Base-by-base conservation (phyloP, 108 stramenopile genomes). In the Aurantiochytrium sp. region DNA sequence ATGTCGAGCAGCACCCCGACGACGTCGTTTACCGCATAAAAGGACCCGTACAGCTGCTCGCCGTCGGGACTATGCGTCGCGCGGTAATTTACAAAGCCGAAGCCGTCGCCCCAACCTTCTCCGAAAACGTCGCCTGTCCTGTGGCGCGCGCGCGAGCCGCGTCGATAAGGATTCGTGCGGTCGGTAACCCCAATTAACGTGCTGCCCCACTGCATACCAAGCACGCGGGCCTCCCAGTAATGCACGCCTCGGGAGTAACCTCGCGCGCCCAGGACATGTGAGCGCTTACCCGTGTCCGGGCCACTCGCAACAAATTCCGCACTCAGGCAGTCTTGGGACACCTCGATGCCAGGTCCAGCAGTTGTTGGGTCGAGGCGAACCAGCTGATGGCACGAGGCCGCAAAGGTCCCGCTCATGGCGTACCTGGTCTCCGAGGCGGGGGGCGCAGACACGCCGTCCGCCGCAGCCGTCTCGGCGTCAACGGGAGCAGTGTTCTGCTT, bases 151-250 rank as follows among this genome's bases (percentile, higher is more conserved):
- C 87, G 37, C 15, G 53, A 54, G 37, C 6, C 24, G 88, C 4
- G 69, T 5, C 34, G 88, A 6, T 37, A 5, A 24, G 3, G 10
- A 0, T 19, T 22, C 15, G 4, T 21, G 21, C 88, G 45, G 8
- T 86, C 85, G 10, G 73, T 48, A 17, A 81, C 45, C 24, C 73
- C 73, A 81, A 81, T 2, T 8, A 48, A n/a, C 24, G 73, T 81
- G 39, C 42, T 48, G 30, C 73, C 73, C 73, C 73, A 81, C 45
- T 81, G 73, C 73, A 81, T 48, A 42, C 42, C 39, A 15, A 87
- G 39, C 24, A 89, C 37, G 27, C 37, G 52, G 34, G 88, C 90
- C 59, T 91, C 90, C 90, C 90, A 91, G 87, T 91, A 91, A 69
- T 91, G 90, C 54, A 89, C 55, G 6, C 90, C 90, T 4, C 68